These are phyloP conservation scores for Leishmania turanica DNA, from an alignment of 208 protist genomes.

Conservation along the genomic window DNA sequence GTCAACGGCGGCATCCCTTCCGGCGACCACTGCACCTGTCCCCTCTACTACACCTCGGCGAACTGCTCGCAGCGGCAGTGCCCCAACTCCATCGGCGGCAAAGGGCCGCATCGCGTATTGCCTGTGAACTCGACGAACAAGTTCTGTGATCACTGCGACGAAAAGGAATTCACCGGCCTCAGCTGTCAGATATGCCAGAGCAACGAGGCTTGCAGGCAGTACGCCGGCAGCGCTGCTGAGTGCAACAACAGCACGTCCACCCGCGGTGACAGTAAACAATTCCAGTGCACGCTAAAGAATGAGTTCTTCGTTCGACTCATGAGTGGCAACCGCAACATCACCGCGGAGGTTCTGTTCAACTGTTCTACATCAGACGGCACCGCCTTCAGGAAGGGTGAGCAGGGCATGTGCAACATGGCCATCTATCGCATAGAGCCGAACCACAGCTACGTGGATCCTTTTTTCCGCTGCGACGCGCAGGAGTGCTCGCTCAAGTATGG, in stretches of 20 bases:
- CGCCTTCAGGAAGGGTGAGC: conserved; percentile 38
- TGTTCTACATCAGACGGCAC: conserved; percentile 55
- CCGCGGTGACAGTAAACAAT: conserved; percentile 74
- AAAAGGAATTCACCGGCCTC: conserved; percentile 47
- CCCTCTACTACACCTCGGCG: conserved; percentile 58
- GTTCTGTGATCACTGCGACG: conserved; percentile 54
- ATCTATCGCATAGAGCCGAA: conserved; percentile 80
- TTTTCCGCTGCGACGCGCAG: conserved; percentile 69
- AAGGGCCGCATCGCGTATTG: conserved; percentile 32
- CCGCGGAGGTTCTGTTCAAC: conserved; percentile 62
- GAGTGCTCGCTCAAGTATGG: conserved; percentile 55
- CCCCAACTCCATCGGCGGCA: conserved; percentile 58
- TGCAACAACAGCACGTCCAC: conserved; percentile 56
- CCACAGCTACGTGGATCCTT: conserved; percentile 65
- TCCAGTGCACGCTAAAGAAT: conserved; percentile 68
- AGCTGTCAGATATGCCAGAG: conserved; percentile 74
- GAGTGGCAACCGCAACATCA: conserved; percentile 68
- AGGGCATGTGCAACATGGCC: conserved; percentile 54
- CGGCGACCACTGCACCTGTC: conserved; percentile 52
- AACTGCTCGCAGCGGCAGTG: conserved; percentile 63
- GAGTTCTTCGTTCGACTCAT: conserved; percentile 65
- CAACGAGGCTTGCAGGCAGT: conserved; percentile 47
- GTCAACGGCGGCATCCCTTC: conserved; percentile 51
- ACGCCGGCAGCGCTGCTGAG: conserved; percentile 22
- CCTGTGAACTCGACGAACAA: conserved; percentile 43